These are phyloP conservation scores for Sporisorium sorghi DNA, from an alignment of 1,284 basidiomycete genomes.

Conservation along the genomic window DNA sequence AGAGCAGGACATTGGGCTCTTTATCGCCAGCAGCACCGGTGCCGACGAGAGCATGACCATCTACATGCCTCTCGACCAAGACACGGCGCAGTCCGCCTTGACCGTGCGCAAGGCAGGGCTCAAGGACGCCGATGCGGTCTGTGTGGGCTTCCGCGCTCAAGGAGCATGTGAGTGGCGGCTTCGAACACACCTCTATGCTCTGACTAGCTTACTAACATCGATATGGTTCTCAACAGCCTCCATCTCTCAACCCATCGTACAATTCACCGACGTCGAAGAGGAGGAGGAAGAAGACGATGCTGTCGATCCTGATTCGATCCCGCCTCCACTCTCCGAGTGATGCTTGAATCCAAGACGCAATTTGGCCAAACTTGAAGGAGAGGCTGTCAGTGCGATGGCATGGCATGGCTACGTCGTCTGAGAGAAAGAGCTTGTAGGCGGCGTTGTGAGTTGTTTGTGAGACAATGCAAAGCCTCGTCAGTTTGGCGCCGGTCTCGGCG, in stretches of 20 bases:
- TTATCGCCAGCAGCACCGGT: conserved; percentile 32
- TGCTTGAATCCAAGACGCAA: neutral
- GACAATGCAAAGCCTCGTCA: no score
- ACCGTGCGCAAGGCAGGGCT: conserved; percentile 46
- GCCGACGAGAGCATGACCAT: conserved; percentile 36
- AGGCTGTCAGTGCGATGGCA: no score
- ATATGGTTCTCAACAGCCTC: conserved; percentile 20
- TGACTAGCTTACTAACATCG: neutral
- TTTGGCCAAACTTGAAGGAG: neutral
- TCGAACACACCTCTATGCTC: no score
- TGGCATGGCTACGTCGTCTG: neutral
- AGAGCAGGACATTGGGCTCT: conserved; percentile 38
- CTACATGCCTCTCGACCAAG: conserved; percentile 48
- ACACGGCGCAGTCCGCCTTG: conserved; percentile 11
- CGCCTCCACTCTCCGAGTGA: conserved; percentile 34
- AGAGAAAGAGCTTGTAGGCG: neutral
- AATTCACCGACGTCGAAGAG: conserved; percentile 43
- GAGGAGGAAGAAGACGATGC: conserved; percentile 37
- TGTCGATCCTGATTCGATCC: conserved; percentile 34
- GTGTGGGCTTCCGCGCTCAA: conserved; percentile 40
- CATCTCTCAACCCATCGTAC: conserved; percentile 46
- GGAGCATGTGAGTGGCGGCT: conserved; percentile 34
- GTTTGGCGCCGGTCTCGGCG: conserved; percentile 7
- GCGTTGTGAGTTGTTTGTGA: neutral
- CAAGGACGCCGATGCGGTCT: conserved; percentile 45